Conservation (phyloP, 1,284 basidiomycete species). For the Boletus chippewaensis region DNA sequence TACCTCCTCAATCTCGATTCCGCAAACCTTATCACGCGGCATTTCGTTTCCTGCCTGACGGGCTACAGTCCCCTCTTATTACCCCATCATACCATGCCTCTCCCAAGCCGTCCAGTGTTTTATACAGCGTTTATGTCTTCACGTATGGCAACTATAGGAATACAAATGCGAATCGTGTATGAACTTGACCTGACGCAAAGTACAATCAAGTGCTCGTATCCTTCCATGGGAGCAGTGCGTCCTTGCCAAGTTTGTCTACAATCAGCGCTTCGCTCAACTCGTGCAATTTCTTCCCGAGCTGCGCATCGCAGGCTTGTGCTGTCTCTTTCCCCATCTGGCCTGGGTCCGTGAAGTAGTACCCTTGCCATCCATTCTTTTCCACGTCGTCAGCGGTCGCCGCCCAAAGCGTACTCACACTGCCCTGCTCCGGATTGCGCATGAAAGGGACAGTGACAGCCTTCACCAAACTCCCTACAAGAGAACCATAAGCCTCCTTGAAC, state of each 20-base stretch:
- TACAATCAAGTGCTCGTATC: constrained; percentile 7
- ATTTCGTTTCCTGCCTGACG: neutral
- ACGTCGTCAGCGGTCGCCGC: constrained; percentile 31
- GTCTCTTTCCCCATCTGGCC: constrained; percentile 33
- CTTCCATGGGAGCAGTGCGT: constrained; percentile 24
- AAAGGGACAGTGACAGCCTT: constrained; percentile 33
- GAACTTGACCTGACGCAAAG: neutral
- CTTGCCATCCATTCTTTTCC: constrained; percentile 33
- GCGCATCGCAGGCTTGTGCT: constrained; percentile 32
- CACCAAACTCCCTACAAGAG: constrained; percentile 31
- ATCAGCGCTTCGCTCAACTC: constrained; percentile 34
- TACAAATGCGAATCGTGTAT: constrained; percentile 5
- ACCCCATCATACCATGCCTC: neutral
- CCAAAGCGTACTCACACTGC: constrained; percentile 32
- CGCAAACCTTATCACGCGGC: neutral
- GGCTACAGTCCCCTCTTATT: neutral
- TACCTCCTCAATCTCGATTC: neutral
- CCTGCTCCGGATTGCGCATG: constrained; percentile 35
- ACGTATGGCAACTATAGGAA: neutral
- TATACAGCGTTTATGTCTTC: constrained; percentile 1
- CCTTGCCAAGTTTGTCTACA: constrained; percentile 30
- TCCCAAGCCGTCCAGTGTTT: neutral
- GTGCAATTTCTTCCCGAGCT: constrained; percentile 33
- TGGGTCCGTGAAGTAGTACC: constrained; percentile 37
- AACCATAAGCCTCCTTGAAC: constrained; percentile 37